Evolutionary conservation across 352 stramenopile species (phyloP), one percentile per base, ranked within the genome.

Genomic region (Globisporangium cylindrosporum): DNA sequence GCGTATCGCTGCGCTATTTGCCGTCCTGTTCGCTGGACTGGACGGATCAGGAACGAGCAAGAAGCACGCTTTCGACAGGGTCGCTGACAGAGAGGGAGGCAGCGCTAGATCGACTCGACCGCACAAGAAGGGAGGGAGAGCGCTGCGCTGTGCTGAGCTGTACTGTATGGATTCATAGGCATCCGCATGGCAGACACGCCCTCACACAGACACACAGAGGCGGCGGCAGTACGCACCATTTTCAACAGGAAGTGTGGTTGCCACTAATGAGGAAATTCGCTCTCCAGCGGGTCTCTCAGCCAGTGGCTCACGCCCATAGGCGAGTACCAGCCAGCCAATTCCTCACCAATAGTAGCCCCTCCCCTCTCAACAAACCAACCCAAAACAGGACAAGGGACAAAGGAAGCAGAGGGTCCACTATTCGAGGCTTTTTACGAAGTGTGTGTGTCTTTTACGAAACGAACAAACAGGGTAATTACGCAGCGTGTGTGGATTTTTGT

Each of bases 231-330:
- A 71, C 66, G 66, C 66, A 71, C 66, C 66, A 71, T 71, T 71
- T 71, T 71, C 59, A 71, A 67, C 59, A 67, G 59, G 66, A 67
- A 70, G 66, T 64, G 59, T 71, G 41, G 66, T 67, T 71, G 66
- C 66, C 67, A 73, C 61, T 58, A 73, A 73, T 73, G 67, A 73
- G 67, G 51, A 68, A 68, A 61, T 68, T 68, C 54, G 49, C 62
- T 68, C 49, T 61, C 62, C 25, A 24, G 27, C 32, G 24, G 34
- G 10, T 46, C 54, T 20, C 56, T 34, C 62, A n/a, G 62, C 55
- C 27, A 34, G 53, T 67, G 53, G 62, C 49, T 67, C 48, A n/a
- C 22, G 29, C 27, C 18, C 56, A 34, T 51, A 63, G 58, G 41
- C 29, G 24, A 38, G 43, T 38, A 69, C 62, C 64, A 66, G 59